Evolutionary conservation across 139 green algal species (phyloP).

Genomic region (Chlamydomonas incerta): DNA sequence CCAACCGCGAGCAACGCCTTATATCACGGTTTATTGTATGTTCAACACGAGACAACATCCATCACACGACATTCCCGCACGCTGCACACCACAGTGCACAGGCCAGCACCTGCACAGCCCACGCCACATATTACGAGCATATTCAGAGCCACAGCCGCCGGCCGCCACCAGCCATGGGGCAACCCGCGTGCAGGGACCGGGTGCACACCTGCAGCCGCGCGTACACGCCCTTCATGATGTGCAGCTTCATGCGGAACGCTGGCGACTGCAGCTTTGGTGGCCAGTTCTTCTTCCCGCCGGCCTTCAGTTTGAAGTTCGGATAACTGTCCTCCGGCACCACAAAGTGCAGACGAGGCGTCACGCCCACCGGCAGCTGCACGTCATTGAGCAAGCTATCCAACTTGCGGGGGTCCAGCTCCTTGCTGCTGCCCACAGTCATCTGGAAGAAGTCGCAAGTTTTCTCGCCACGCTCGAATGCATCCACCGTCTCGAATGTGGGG

Average conservation of each 20-base stretch:
- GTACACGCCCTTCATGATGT: not conserved
- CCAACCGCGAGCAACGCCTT: too few species aligned
- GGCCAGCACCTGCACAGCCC: too few species aligned
- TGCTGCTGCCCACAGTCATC: not conserved
- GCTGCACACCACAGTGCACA: too few species aligned
- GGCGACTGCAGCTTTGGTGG: not conserved
- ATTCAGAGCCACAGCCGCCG: too few species aligned
- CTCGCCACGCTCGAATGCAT: not conserved
- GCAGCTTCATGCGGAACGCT: not conserved
- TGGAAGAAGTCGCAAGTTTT: conserved; percentile 2
- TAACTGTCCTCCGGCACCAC: not conserved
- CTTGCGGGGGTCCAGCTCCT: not conserved
- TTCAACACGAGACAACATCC: too few species aligned
- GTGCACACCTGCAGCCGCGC: not conserved
- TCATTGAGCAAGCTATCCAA: not conserved
- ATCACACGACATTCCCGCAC: too few species aligned
- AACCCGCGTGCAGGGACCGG: not conserved
- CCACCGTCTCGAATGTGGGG: not conserved
- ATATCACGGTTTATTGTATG: too few species aligned
- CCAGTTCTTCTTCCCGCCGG: not conserved
- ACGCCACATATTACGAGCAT: too few species aligned
- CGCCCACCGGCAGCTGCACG: not conserved
- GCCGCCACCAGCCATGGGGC: too few species aligned
- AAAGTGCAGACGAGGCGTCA: not conserved
- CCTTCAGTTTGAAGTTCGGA: not conserved